A percentile compares a stretch with the other conserved stretches of the same genome.
These are phyloP conservation scores for Avena eriantha DNA, from an alignment of 176 grass and related monocot species.

Conservation along the genomic window DNA sequence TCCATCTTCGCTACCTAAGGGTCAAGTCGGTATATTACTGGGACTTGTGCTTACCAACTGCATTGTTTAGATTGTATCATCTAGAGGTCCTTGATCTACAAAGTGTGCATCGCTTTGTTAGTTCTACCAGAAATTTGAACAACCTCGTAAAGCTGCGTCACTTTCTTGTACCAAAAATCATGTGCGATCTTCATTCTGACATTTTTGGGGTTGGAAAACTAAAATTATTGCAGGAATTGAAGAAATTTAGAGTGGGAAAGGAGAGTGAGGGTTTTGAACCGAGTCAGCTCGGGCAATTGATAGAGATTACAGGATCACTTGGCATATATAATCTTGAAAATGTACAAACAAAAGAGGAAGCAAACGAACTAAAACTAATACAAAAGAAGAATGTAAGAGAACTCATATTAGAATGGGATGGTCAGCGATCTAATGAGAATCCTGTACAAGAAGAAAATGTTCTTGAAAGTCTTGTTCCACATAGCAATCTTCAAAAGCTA, in stretches of 20 bases:
- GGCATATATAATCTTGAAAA: background rate
- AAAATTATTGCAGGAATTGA: background rate
- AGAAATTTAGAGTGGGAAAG: background rate
- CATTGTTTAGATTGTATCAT: background rate
- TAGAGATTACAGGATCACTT: background rate
- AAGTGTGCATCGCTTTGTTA: too few species aligned
- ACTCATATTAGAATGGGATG: background rate
- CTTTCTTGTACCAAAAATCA: background rate
- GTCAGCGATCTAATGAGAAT: accelerated
- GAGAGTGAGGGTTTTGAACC: background rate
- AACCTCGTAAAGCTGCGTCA: conserved; percentile 15
- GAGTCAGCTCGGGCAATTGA: background rate
- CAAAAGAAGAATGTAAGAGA: background rate
- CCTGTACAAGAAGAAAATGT: background rate
- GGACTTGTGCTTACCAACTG: background rate
- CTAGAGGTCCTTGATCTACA: background rate
- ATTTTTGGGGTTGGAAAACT: background rate
- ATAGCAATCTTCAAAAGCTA: background rate
- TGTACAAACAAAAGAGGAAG: background rate
- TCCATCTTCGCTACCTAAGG: conserved; percentile 34
- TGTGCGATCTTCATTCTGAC: accelerated
- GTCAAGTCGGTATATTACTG: background rate
- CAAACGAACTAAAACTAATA: background rate
- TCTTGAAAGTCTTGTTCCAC: conserved; percentile 3
- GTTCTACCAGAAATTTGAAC: too few species aligned